Evolutionary conservation across 768 basidiomycete genomes (phyloP).

Genomic region (Tulasnella sp.): DNA sequence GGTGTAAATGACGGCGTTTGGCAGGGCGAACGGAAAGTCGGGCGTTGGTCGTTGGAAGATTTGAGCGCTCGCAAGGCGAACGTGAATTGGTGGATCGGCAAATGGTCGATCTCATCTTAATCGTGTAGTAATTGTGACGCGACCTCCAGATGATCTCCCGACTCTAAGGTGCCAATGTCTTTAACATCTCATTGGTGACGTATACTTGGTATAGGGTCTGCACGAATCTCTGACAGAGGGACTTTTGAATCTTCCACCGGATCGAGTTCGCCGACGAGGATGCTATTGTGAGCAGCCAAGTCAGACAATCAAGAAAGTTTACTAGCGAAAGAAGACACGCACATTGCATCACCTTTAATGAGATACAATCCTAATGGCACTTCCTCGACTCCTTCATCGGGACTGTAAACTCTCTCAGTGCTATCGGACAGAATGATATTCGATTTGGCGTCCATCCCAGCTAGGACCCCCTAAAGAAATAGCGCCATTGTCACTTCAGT

Average conservation of each 20-base stretch:
- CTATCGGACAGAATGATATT: constrained; percentile 93
- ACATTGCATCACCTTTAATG: constrained; percentile 99
- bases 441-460: constrained; percentile 90
- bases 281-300: constrained; percentile 35
- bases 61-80: constrained; percentile 16
- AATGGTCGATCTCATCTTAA: constrained; percentile 1
- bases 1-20: constrained; percentile 13
- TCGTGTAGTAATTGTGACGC: not conserved
- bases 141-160: not conserved
- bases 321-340: constrained; percentile 33
- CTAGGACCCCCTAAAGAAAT: constrained; percentile 64
- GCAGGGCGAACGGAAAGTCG: constrained; percentile 14
- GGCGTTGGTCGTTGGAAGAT: constrained; percentile 15
- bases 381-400: constrained; percentile 90
- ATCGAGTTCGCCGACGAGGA: constrained; percentile 80
- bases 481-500: not conserved
- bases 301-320: not conserved
- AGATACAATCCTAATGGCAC: constrained; percentile 90
- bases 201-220: constrained; percentile 79
- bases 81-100: constrained; percentile 22
- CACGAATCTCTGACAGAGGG: constrained; percentile 69
- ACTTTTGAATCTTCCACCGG: constrained; percentile 66
- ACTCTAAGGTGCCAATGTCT: not conserved
- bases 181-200: constrained; percentile 40
- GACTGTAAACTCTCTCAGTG: constrained; percentile 85